Percentiles rank a stretch among this genome's conserved stretches.
phyloP scores from a whole-genome alignment of 768 basidiomycete genomes.

The Roridomyces roridus region DNA sequence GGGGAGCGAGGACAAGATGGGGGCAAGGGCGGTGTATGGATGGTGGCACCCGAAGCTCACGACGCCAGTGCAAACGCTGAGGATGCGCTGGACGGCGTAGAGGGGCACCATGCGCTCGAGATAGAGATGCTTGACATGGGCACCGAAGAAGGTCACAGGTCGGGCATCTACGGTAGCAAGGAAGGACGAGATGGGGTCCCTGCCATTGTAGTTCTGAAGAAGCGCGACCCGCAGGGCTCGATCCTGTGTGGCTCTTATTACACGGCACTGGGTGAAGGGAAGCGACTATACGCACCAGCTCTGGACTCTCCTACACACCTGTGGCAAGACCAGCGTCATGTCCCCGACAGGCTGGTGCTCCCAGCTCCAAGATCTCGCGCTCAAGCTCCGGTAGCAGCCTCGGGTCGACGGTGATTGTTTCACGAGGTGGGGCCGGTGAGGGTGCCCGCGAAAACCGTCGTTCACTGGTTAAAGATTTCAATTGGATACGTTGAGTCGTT shows the following conservation, averaged over 20 bases:
- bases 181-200: too few species aligned
- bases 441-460: too few species aligned
- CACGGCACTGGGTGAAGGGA: too few species aligned
- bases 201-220: too few species aligned
- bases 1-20: conserved; percentile 7
- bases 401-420: conserved; percentile 1
- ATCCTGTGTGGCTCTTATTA: conserved; percentile 37
- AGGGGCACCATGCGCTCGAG: conserved; percentile 32
- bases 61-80: conserved; percentile 43
- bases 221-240: too few species aligned
- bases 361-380: conserved; percentile 21
- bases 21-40: conserved; percentile 2
- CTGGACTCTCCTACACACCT: conserved; percentile 8
- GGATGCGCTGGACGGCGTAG: conserved; percentile 26
- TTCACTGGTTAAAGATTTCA: too few species aligned
- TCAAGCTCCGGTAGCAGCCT: conserved; percentile 14
- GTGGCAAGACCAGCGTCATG: conserved; percentile 5
- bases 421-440: too few species aligned
- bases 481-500: too few species aligned
- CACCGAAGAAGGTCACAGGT: too few species aligned
- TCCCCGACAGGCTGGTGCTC: conserved; percentile 12
- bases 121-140: too few species aligned
- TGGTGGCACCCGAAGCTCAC: conserved; percentile 34
- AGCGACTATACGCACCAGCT: conserved; percentile 2
- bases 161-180: conserved; percentile 42